Base-by-base conservation (phyloP, 148 eudicot genomes). In the Hydrangea macrophylla region DNA sequence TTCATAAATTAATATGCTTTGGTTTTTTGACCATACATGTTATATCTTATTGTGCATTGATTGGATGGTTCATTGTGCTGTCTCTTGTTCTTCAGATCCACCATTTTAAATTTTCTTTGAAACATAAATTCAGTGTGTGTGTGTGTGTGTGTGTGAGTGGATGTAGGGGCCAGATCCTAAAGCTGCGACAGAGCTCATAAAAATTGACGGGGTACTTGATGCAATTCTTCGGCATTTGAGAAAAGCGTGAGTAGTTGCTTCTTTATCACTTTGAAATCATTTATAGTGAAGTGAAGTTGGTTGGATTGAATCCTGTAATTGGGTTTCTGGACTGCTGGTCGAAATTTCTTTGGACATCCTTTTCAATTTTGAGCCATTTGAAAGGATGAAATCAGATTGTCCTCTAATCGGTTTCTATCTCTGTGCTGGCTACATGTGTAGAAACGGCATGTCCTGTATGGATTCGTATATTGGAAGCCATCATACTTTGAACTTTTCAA, bases 131-230 rank as follows among this genome's bases (percentile, higher is more conserved):
- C 40, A 54, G 9, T 67, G 42, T 27, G 2, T 22, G 3, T n/a
- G 50, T 62, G 28, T 32, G 18, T 7, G 39, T 12, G 11, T 36
- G 60, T 70, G 69, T 58, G 53, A 60, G 68, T 69, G 67, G 60
- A 69, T 78, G 74, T 73, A 94, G 99, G 99, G 97, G 67, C 97
- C 97, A 30, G 86, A 87, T 71, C 83, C 96, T 37, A 94, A 69
- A 81, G 99, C 88, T 80, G 97, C 99, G 73, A 87, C 89, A 20
- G 97, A 94, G 51, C 88, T 94, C 53, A 81, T 88, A 75, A 87
- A 76, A 73, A 78, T 83, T 59, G 87, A 83, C 73, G 93, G 96
- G 22, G 82, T 85, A 69, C 89, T 82, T 69, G 86, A 89, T 80
- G 91, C 96, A 60, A 84, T 94, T 69, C 69, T 81, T 45, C 84